Evolutionary conservation across 2,329 filamentous ascomycete species (phyloP).

Genomic region (Dothideomycetes sp.): DNA sequence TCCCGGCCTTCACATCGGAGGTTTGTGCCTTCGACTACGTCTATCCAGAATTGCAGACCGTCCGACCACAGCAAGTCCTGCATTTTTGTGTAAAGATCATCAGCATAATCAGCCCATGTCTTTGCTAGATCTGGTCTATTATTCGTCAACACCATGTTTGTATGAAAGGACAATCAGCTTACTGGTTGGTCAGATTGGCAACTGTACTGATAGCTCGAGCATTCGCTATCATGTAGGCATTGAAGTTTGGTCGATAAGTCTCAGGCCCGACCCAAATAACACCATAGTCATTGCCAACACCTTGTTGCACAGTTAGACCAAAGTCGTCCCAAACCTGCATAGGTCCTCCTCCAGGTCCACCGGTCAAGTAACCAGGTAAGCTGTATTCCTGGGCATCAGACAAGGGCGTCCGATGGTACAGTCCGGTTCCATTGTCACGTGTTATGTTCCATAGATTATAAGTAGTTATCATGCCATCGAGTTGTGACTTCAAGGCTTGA

Average conservation of each 20-base stretch:
- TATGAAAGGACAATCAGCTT: not conserved
- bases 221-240: conserved; percentile 34
- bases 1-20: conserved; percentile 25
- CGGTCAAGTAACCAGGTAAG: conserved; percentile 27
- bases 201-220: conserved; percentile 29
- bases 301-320: conserved; percentile 10
- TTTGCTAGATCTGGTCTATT: conserved; percentile 17
- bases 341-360: conserved; percentile 13
- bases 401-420: conserved; percentile 33
- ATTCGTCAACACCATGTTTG: not conserved
- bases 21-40: conserved; percentile 27
- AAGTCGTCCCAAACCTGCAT: conserved; percentile 15
- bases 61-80: conserved; percentile 27
- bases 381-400: conserved; percentile 34
- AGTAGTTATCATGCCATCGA: conserved; percentile 29
- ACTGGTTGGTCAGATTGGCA: conserved; percentile 21
- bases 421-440: conserved; percentile 23
- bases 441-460: conserved; percentile 30
- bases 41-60: conserved; percentile 28
- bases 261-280: conserved; percentile 26
- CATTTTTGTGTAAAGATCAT: conserved; percentile 24
- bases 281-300: conserved; percentile 16
- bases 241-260: conserved; percentile 32
- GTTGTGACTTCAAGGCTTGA: conserved; percentile 25
- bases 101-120: conserved; percentile 24